phyloP scores from a whole-genome alignment of 306 rosid genomes.

The Argentina anserina region DNA sequence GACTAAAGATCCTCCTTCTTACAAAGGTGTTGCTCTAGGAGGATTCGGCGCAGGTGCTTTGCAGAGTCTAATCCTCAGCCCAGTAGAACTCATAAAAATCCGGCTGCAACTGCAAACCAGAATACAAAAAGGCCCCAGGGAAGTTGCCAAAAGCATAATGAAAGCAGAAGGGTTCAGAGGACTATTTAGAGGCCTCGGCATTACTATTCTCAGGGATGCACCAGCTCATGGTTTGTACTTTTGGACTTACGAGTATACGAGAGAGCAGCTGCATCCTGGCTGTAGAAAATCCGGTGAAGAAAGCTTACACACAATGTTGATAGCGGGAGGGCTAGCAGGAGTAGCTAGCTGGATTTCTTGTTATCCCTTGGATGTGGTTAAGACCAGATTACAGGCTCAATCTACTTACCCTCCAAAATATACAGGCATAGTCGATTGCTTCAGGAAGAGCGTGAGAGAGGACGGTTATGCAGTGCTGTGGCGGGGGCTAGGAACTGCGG shows the following conservation, averaged over 20 bases:
- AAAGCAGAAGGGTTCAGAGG: conserved; percentile 61
- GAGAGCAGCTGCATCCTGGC: conserved; percentile 77
- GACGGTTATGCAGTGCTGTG: conserved; percentile 63
- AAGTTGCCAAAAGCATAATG: conserved; percentile 48
- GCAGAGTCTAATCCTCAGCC: conserved; percentile 60
- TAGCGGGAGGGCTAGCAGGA: conserved; percentile 80
- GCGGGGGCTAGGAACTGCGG: conserved; percentile 80
- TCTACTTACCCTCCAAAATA: conserved; percentile 46
- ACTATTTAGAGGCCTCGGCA: conserved; percentile 56
- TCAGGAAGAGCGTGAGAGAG: conserved; percentile 49
- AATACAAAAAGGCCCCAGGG: conserved; percentile 42
- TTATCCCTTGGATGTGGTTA: conserved; percentile 75
- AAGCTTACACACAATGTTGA: conserved; percentile 55
- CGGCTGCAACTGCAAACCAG: conserved; percentile 59
- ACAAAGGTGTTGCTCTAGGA: conserved; percentile 65
- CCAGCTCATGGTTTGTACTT: conserved; percentile 73
- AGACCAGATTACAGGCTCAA: conserved; percentile 75
- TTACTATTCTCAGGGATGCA: conserved; percentile 64
- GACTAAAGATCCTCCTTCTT: conserved; percentile 57
- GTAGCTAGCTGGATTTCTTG: conserved; percentile 80
- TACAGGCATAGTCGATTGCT: conserved; percentile 58
- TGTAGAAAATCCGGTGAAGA: conserved; percentile 63
- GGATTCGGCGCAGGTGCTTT: conserved; percentile 73
- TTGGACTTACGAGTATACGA: conserved; percentile 68
- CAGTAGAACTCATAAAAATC: conserved; percentile 71